A percentile compares a stretch with the other conserved stretches of the same genome.
These are phyloP conservation scores for Hypomyces perniciosus DNA, from an alignment of 2,329 filamentous ascomycete genomes.

Conservation along the genomic window DNA sequence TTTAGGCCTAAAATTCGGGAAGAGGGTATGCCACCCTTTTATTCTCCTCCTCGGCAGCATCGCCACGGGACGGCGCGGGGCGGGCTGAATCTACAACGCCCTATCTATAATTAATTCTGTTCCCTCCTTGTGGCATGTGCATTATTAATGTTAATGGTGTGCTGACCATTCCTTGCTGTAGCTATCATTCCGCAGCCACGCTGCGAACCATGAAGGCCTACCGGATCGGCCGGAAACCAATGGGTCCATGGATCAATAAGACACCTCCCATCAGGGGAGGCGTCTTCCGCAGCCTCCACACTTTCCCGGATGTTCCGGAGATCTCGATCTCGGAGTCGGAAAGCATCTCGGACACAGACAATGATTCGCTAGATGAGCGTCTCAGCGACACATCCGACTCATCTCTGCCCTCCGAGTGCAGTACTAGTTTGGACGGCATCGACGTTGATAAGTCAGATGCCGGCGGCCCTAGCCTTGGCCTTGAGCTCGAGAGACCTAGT, in stretches of 20 bases:
- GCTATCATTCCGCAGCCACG: slow-evolving; percentile 51
- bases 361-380: slow-evolving; percentile 3
- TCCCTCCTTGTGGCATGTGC: background rate
- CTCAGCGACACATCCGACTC: slow-evolving; percentile 4
- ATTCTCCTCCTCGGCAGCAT: background rate
- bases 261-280: slow-evolving; percentile 54
- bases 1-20: slow-evolving; percentile 13
- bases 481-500: background rate
- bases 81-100: background rate
- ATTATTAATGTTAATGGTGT: background rate
- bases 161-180: slow-evolving; percentile 26
- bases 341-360: slow-evolving; percentile 7
- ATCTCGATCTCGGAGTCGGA: slow-evolving; percentile 9
- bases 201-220: slow-evolving; percentile 53
- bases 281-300: slow-evolving; percentile 19
- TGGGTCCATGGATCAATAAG: slow-evolving; percentile 50
- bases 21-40: background rate
- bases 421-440: slow-evolving; percentile 2
- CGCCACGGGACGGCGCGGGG: slow-evolving; percentile 2
- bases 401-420: slow-evolving; percentile 1
- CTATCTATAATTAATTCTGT: background rate
- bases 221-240: slow-evolving; percentile 51
- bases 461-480: background rate
- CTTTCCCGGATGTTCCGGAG: slow-evolving; percentile 14
- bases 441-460: background rate